These are phyloP conservation scores for Chrysoporthe cubensis DNA, from an alignment of 2,329 filamentous ascomycete genomes.

Conservation along the genomic window DNA sequence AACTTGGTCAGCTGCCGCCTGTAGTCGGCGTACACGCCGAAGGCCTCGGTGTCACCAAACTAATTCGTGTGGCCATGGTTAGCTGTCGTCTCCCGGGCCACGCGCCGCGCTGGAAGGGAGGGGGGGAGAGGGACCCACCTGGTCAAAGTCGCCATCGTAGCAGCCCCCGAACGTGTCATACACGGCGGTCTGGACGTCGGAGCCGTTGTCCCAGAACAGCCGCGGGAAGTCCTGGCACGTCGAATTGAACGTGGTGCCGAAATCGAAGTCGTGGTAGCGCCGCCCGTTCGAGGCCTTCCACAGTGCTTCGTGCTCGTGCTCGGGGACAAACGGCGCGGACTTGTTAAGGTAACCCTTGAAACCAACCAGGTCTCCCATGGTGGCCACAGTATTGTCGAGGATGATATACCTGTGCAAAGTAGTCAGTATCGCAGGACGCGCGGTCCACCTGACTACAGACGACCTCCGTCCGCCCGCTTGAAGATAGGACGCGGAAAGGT, in stretches of 20 bases:
- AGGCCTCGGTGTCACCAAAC: conserved; percentile 66
- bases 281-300: conserved; percentile 54
- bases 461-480: too few relatives aligned
- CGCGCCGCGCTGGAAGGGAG: neutral
- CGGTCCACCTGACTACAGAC: too few relatives aligned
- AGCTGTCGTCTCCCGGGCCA: neutral
- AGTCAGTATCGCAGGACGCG: neutral
- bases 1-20: conserved; percentile 68
- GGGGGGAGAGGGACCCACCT: neutral
- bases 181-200: conserved; percentile 50
- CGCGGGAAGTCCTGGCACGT: conserved; percentile 57
- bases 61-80: neutral
- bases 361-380: conserved; percentile 62
- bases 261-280: conserved; percentile 60
- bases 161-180: conserved; percentile 54
- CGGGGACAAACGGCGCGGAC: conserved; percentile 56
- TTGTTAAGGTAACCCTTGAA: conserved; percentile 63
- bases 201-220: conserved; percentile 63
- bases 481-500: neutral
- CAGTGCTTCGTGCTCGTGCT: conserved; percentile 56
- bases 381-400: conserved; percentile 68
- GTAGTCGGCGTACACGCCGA: conserved; percentile 66
- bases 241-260: conserved; percentile 55
- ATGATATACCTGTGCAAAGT: conserved; percentile 39
- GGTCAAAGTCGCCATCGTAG: conserved; percentile 44